Base-by-base conservation (phyloP, 257 asterid species). In the Solanum lycopersicoides region DNA sequence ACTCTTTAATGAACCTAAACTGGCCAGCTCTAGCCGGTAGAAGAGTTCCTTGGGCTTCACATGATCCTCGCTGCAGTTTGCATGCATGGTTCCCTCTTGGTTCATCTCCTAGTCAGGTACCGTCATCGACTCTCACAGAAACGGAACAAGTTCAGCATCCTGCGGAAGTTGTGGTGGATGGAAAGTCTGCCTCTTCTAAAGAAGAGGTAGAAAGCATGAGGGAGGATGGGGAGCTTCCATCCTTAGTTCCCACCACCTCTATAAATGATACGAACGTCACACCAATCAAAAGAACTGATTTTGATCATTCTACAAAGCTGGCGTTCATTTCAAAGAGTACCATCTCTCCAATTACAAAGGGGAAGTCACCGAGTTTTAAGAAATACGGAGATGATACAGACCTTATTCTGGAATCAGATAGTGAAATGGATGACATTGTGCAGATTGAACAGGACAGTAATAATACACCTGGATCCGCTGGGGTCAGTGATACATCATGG, bases 201-300 rank as follows among this genome's bases (percentile, higher is more conserved):
- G 94, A 91, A 28, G 95, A 93, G 87, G 90, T 90, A 88, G 99
- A 96, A 90, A 91, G 83, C 72, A 63, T 89, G 84, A 91, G 93
- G 89, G 99, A 97, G 90, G 99, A 97, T 87, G 99, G 99, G 73
- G 99, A 97, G 89, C 99, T 97, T 83, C 99, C 97, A 25, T 92
- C 96, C 83, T 86, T 93, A 87, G 85, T 89, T 89, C 89, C 94
- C 41, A 85, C 44, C 60, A 90, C 96, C 84, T 79, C 88, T 75
- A 92, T 88, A 21, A 86, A 85, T 87, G 94, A 90, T 89, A 89
- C 87, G 84, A 88, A 86, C 28, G 87, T 69, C 50, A 80, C 94
- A 42, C 93, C 95, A 47, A 45, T 90, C 20, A 91, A 90, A 92
- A 92, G 87, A 83, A 86, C 92, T 85, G 95, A 89, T 83, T 86